phyloP scores from a whole-genome alignment of 441 rosid genomes.

The Gossypium schwendimanii region DNA sequence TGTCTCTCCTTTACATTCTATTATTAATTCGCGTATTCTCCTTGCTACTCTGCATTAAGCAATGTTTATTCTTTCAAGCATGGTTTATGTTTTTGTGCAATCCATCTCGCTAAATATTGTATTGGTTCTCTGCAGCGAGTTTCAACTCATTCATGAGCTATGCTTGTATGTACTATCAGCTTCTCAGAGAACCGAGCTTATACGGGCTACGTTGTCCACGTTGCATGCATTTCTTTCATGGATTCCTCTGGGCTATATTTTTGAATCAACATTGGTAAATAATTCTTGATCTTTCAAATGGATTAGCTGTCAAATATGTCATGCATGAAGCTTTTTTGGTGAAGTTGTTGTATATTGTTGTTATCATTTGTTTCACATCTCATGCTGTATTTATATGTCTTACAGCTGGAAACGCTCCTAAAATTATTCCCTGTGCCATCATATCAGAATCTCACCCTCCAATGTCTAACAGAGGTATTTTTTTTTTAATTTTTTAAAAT shows the following conservation, averaged over 20 bases:
- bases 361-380: conserved; percentile 9
- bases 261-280: conserved; percentile 88
- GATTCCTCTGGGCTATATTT: conserved; percentile 98
- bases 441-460: conserved; percentile 87
- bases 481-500: no score
- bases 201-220: conserved; percentile 84
- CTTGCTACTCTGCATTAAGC: background rate
- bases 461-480: conserved; percentile 92
- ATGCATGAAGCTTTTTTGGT: background rate
- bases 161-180: conserved; percentile 94
- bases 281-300: conserved; percentile 5
- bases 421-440: conserved; percentile 76
- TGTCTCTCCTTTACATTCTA: background rate
- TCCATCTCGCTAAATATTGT: conserved; percentile 16
- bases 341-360: conserved; percentile 2
- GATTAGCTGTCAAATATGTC: background rate
- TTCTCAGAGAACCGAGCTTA: conserved; percentile 91
- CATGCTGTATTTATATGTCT: conserved; percentile 2
- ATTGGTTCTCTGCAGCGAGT: conserved; percentile 66
- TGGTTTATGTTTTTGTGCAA: background rate
- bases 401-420: conserved; percentile 87
- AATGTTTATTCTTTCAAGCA: background rate
- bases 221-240: conserved; percentile 99
- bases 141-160: conserved; percentile 96
- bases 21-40: background rate